Evolutionary conservation across 129 eudicot genomes (phyloP).

Genomic region (Escallonia herrerae): DNA sequence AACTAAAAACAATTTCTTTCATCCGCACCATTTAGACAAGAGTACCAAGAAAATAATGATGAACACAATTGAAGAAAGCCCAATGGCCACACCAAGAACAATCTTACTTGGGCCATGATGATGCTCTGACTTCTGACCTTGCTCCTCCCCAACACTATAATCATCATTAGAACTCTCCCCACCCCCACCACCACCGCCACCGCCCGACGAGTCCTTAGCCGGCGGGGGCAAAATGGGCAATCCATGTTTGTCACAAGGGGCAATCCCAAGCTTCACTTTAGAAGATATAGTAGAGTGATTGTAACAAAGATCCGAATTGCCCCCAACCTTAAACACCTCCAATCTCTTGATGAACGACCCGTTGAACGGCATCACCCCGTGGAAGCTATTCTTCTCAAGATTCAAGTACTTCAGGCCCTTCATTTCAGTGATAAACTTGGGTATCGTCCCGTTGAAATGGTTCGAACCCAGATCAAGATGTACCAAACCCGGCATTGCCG

Average conservation of each 20-base stretch:
- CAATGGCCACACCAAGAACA: slow-evolving; percentile 92
- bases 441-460: slow-evolving; percentile 61
- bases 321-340: slow-evolving; percentile 64
- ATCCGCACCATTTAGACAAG: slow-evolving; percentile 44
- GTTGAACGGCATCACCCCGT: slow-evolving; percentile 81
- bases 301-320: slow-evolving; percentile 68
- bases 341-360: slow-evolving; percentile 56
- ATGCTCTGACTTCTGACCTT: slow-evolving; percentile 20
- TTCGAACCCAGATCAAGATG: slow-evolving; percentile 77
- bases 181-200: slow-evolving; percentile 24
- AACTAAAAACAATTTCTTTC: background rate
- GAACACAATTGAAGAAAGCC: slow-evolving; percentile 72
- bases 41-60: slow-evolving; percentile 71
- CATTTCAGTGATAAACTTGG: slow-evolving; percentile 57
- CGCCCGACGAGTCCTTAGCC: slow-evolving; percentile 19
- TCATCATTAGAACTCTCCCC: slow-evolving; percentile 17
- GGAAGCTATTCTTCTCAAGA: slow-evolving; percentile 74
- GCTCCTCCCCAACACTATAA: slow-evolving; percentile 17
- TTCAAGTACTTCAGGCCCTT: slow-evolving; percentile 61
- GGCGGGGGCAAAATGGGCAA: slow-evolving; percentile 68
- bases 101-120: slow-evolving; percentile 80
- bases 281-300: slow-evolving; percentile 39
- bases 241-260: slow-evolving; percentile 83
- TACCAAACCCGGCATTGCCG: slow-evolving; percentile 33
- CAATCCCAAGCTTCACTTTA: slow-evolving; percentile 72